phyloP scores from a whole-genome alignment of 2,329 filamentous ascomycete species.

The Magnaporthiopsis incrustans region DNA sequence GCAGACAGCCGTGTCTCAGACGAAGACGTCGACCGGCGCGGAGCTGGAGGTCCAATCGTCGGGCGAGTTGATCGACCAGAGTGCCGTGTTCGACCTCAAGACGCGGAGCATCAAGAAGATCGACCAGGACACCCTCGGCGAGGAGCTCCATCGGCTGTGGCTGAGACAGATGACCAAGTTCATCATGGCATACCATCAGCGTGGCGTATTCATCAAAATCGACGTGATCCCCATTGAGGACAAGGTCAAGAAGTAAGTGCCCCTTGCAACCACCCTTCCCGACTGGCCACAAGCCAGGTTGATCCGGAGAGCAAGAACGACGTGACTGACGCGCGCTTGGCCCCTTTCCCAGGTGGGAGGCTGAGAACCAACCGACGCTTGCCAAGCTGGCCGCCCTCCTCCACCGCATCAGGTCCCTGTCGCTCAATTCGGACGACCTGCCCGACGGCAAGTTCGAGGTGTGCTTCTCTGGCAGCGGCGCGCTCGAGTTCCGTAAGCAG shows the following conservation, averaged over 20 bases:
- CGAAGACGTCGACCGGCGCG: background rate
- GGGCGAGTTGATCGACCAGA: constrained; percentile 22
- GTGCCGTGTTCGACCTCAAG: constrained; percentile 34
- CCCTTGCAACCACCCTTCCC: background rate
- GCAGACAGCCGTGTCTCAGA: background rate
- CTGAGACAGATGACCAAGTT: constrained; percentile 29
- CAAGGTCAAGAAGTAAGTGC: constrained; percentile 19
- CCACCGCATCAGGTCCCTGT: constrained; percentile 14
- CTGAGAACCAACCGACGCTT: constrained; percentile 20
- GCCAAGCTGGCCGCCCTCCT: constrained; percentile 22
- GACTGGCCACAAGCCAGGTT: no score
- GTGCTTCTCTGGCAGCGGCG: constrained; percentile 10
- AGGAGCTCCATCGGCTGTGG: constrained; percentile 35
- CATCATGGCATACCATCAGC: constrained; percentile 31
- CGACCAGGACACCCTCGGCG: constrained; percentile 20
- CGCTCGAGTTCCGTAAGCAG: constrained; percentile 18
- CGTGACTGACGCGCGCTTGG: background rate
- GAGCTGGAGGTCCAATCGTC: constrained; percentile 12
- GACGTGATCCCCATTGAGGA: constrained; percentile 22
- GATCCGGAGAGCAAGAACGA: background rate
- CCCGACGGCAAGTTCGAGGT: constrained; percentile 18
- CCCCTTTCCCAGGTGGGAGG: constrained; percentile 22
- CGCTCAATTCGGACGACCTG: constrained; percentile 4
- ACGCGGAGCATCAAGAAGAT: constrained; percentile 26
- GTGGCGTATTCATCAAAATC: constrained; percentile 28